phyloP scores from a whole-genome alignment of 2,329 filamentous ascomycete genomes.

The Colletotrichum filicis region DNA sequence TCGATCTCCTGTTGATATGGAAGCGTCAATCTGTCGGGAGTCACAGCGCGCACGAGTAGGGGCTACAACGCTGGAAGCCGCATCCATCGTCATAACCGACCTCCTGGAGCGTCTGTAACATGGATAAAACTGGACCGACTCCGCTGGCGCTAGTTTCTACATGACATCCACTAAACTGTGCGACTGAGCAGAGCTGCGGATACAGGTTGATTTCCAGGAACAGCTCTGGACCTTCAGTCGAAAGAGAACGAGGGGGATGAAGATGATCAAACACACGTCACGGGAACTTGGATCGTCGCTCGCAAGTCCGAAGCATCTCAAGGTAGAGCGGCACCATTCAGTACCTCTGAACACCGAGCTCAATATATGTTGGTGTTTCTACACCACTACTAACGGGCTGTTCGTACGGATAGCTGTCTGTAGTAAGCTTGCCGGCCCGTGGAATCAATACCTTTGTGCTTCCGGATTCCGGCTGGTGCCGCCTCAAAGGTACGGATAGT shows the following conservation, averaged over 20 bases:
- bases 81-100: not conserved
- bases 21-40: not conserved
- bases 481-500: not conserved
- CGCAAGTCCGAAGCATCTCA: not conserved
- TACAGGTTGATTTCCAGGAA: not conserved
- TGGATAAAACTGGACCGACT: not conserved
- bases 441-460: not conserved
- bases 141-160: not conserved
- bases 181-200: no score
- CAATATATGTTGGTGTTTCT: not conserved
- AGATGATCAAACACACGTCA: conserved; percentile 24
- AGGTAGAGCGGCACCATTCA: not conserved
- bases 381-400: not conserved
- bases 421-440: not conserved
- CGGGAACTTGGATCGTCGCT: conserved; percentile 7
- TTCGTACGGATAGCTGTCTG: no score
- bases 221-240: conserved; percentile 7
- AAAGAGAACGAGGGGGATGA: not conserved
- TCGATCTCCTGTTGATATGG: no score
- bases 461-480: not conserved
- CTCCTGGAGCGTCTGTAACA: conserved; percentile 3
- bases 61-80: not conserved
- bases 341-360: not conserved
- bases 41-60: not conserved
- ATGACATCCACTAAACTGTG: not conserved